phyloP scores from a whole-genome alignment of 2,329 filamentous ascomycete species.

The Colletotrichum viniferum region DNA sequence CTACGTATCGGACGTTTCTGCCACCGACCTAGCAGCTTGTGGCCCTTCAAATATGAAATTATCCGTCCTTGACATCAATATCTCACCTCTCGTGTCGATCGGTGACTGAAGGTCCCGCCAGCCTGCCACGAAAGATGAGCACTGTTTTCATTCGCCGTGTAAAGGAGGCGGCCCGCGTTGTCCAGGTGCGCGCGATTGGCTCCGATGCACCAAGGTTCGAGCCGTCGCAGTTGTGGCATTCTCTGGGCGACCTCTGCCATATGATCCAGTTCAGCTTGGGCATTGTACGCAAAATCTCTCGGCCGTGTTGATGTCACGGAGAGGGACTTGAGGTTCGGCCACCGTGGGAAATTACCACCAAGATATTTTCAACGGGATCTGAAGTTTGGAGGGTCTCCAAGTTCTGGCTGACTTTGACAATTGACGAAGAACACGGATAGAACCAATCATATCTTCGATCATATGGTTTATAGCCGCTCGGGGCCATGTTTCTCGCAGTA shows the following conservation, averaged over 20 bases:
- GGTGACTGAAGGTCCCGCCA: background rate
- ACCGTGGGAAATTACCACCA: background rate
- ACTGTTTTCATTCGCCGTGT: rapidly evolving
- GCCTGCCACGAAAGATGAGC: background rate
- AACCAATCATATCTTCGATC: too few relatives aligned
- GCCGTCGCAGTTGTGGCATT: background rate
- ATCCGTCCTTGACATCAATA: background rate
- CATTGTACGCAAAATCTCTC: rapidly evolving
- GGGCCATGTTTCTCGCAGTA: background rate
- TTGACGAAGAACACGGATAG: background rate
- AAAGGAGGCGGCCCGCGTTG: background rate
- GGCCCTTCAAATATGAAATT: background rate
- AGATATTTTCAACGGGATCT: background rate
- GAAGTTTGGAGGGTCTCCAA: background rate
- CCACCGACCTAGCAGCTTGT: background rate
- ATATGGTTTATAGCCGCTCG: background rate
- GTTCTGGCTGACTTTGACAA: background rate
- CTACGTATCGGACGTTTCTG: background rate
- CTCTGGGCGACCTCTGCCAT: background rate
- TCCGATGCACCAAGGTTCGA: background rate
- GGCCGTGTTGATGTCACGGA: rapidly evolving
- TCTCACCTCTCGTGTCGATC: background rate
- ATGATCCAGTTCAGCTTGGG: background rate
- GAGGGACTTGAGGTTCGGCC: background rate
- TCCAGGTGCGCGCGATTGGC: too few relatives aligned